Base-by-base conservation (phyloP, 2,329 filamentous ascomycete genomes). In the Didymella segeticola region DNA sequence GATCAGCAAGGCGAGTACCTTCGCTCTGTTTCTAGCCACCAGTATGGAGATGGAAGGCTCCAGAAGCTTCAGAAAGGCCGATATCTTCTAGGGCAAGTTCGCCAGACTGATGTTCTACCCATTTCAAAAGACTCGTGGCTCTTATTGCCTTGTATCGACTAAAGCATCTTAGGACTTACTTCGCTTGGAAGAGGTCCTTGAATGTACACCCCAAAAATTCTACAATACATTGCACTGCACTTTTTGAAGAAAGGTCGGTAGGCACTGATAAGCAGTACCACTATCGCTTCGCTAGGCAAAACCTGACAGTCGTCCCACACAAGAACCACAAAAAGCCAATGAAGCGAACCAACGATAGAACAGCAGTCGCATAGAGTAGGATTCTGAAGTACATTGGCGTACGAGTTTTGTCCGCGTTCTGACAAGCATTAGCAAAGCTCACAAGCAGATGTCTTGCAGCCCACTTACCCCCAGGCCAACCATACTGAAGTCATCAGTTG, bases 1-100 rank as follows among this genome's bases (percentile, higher is more conserved):
- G 8, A 79, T 86, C 27, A 75, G 84, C 2, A 77, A 73, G 46
- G 76, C 75, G 15, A 83, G 80, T 42, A 78, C 80, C 30, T 85
- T 86, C 63, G 83, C 83, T 14, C 60, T 58, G 22, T 57, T 65
- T 14, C 38, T 70, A n/a, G 65, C 62, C 0, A 57, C 60, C 11
- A 63, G 68, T 15, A 60, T 63, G 20, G 65, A 68, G 17, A 53
- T 48, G 1, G 61, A 64, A 23, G 42, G 45, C 4, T 59, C 62
- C 11, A 47, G 60, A 20, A 46, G 60, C 12, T 51, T 64, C 19
- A 64, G 61, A 22, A 62, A 64, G 26, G 60, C 57, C 19, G 56
- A 64, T 25, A 61, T 61, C 17, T 43, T 64, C 9, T 42, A 26
- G 17, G 53, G n/a, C n/a, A n/a, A n/a, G n/a, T n/a, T n/a, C n/a